phyloP scores from a whole-genome alignment of 306 rosid species.

The Begonia peltatifolia region DNA sequence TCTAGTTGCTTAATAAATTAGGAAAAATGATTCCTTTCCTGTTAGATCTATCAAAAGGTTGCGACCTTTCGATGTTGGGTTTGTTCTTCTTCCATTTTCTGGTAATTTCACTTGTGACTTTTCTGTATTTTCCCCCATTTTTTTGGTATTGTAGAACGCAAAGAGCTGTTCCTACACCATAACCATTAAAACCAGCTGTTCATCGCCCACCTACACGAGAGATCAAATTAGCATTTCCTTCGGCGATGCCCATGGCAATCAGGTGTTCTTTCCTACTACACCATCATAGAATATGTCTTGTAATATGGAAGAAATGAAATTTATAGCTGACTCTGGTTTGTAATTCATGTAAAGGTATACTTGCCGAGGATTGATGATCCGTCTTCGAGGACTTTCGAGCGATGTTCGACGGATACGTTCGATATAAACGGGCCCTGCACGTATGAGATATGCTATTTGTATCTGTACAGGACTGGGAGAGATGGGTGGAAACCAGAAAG shows the following conservation, averaged over 20 bases:
- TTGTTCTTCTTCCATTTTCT: neutral
- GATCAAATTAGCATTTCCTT: slow-evolving; percentile 68
- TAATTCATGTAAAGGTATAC: slow-evolving; percentile 30
- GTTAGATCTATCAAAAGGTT: neutral
- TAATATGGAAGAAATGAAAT: too few species aligned
- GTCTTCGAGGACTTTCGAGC: slow-evolving; percentile 41
- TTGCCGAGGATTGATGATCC: slow-evolving; percentile 59
- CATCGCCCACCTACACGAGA: slow-evolving; percentile 53
- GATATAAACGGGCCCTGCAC: slow-evolving; percentile 63
- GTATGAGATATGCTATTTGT: slow-evolving; percentile 42
- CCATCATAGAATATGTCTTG: neutral
- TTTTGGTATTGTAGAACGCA: slow-evolving; percentile 19
- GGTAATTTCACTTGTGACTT: neutral
- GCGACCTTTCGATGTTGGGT: too few species aligned
- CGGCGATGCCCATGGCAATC: slow-evolving; percentile 82
- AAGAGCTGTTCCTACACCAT: slow-evolving; percentile 49
- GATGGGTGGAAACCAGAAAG: slow-evolving; percentile 76
- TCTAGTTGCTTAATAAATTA: neutral
- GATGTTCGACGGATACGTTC: slow-evolving; percentile 73
- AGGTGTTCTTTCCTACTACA: slow-evolving; percentile 26
- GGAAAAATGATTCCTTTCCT: neutral
- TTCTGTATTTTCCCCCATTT: neutral
- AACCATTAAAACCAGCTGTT: slow-evolving; percentile 59
- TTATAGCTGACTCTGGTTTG: too few species aligned
- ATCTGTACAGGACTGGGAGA: slow-evolving; percentile 53